These are phyloP conservation scores for Gymnopilus dilepis DNA, from an alignment of 768 basidiomycete species.

Conservation along the genomic window DNA sequence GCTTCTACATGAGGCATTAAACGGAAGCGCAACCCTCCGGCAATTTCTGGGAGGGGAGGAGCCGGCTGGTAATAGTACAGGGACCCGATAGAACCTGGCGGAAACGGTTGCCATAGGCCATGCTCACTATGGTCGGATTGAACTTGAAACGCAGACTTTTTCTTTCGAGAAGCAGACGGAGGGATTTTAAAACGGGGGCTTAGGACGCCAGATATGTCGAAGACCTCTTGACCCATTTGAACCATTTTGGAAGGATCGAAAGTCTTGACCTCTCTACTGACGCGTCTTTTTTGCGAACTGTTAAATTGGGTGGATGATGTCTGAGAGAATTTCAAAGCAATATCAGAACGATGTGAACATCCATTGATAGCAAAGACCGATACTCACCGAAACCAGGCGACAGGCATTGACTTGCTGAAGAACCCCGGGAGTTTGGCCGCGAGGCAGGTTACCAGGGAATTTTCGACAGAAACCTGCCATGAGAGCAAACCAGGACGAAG, in stretches of 20 bases:
- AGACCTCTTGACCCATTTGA: background rate
- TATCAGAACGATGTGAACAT: too few species aligned
- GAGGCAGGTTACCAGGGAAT: too few species aligned
- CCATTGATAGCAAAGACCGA: too few species aligned
- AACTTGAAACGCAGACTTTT: too few species aligned
- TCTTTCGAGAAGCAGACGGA: background rate
- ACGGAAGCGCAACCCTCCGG: background rate
- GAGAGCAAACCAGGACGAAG: too few species aligned
- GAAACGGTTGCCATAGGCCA: background rate
- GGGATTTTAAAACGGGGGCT: background rate
- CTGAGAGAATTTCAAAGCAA: too few species aligned
- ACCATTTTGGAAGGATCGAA: background rate
- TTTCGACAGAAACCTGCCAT: too few species aligned
- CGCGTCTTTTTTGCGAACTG: too few species aligned
- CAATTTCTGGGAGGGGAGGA: background rate
- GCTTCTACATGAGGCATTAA: background rate
- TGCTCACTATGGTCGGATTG: rapidly evolving
- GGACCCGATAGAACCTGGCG: background rate
- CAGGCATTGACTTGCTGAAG: too few species aligned
- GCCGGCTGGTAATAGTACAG: background rate
- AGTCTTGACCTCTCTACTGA: background rate
- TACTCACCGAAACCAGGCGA: too few species aligned
- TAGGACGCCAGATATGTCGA: background rate
- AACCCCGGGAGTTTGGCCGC: too few species aligned
- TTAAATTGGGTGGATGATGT: too few species aligned